Evolutionary conservation across 179 eudicot genomes (phyloP), one percentile per base, ranked within the genome.

Genomic region (Beta corolliflora): DNA sequence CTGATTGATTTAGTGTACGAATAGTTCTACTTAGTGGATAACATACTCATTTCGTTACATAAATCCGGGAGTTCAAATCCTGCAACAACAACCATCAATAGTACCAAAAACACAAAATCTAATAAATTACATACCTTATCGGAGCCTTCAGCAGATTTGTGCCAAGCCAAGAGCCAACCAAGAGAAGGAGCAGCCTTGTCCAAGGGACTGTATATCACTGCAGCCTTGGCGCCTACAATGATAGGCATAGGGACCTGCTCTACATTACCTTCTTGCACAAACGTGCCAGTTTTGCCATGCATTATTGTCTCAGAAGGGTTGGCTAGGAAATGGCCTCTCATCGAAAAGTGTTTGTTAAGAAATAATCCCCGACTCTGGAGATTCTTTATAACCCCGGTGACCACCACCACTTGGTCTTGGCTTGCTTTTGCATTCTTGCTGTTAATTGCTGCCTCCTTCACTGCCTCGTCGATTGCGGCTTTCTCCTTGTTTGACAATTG

Each of bases 121-220:
- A 25, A 25, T 25, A 25, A 25, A 46, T 46, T 46, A 46, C 75
- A 7, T 48, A 50, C 56, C 58, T 46, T 48, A 8, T 10, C 11
- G 3, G 46, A 36, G 48, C 25, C 46, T 46, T 15, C 3, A 44
- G 61, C 16, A 31, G 60, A 19, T 59, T 48, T 76, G 54, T 44
- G 6, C 79, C 44, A 76, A 60, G 68, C 79, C 23, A 76, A 11
- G 29, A 71, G 75, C 56, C 56, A 71, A n/a, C 58, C 75, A 71
- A 21, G 75, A 19, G 4, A 15, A n/a, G 58, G 75, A 71, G 12
- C 55, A 45, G 54, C 75, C 3, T 3, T 4, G 1, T 18, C 16
- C 19, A 15, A 36, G 2, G 7, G 4, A 7, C 74, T 11, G 45
- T 45, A 71, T 7, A 71, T 18, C 29, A 71, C 25, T 6, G 55